These are phyloP conservation scores for Citrullus amarus DNA, from an alignment of 306 rosid species.

Conservation along the genomic window DNA sequence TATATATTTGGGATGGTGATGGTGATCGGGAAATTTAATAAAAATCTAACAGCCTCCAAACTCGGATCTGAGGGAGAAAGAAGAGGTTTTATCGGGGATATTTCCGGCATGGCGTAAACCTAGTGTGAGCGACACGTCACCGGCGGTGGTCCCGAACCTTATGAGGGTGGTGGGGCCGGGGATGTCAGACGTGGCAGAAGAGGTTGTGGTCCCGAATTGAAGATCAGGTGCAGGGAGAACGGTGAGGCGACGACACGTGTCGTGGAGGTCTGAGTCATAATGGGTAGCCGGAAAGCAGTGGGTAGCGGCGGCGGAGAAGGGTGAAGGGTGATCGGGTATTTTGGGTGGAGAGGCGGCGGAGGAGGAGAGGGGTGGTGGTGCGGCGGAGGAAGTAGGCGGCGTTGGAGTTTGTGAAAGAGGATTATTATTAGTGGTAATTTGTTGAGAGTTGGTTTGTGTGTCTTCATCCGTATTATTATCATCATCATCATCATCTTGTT, in stretches of 20 bases:
- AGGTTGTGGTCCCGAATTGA: slow-evolving; percentile 45
- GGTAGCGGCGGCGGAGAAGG: slow-evolving; percentile 20
- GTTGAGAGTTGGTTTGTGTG: slow-evolving; percentile 19
- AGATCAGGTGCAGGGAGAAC: slow-evolving; percentile 30
- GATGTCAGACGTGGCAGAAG: slow-evolving; percentile 30
- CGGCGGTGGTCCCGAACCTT: slow-evolving; percentile 73
- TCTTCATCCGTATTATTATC: not conserved
- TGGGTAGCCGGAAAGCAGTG: slow-evolving; percentile 17
- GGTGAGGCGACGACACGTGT: slow-evolving; percentile 58
- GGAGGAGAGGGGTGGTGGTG: slow-evolving; percentile 13
- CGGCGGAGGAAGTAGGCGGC: slow-evolving; percentile 2
- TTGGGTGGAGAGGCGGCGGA: slow-evolving; percentile 19
- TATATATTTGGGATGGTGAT: too few relatives aligned
- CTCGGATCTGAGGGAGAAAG: slow-evolving; percentile 67
- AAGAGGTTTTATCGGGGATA: slow-evolving; percentile 43
- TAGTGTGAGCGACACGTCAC: slow-evolving; percentile 95
- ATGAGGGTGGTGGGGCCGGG: slow-evolving; percentile 55
- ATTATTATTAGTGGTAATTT: not conserved
- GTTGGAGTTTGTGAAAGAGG: slow-evolving; percentile 51
- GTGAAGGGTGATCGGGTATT: slow-evolving; percentile 26
- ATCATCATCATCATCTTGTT: slow-evolving; percentile 20
- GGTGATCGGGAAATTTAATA: not conserved
- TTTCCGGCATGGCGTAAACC: slow-evolving; percentile 96
- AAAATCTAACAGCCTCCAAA: slow-evolving; percentile 47
- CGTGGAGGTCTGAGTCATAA: slow-evolving; percentile 18